Evolutionary conservation across 2,329 filamentous ascomycete genomes (phyloP).

Genomic region (Calonectria fujianensis): DNA sequence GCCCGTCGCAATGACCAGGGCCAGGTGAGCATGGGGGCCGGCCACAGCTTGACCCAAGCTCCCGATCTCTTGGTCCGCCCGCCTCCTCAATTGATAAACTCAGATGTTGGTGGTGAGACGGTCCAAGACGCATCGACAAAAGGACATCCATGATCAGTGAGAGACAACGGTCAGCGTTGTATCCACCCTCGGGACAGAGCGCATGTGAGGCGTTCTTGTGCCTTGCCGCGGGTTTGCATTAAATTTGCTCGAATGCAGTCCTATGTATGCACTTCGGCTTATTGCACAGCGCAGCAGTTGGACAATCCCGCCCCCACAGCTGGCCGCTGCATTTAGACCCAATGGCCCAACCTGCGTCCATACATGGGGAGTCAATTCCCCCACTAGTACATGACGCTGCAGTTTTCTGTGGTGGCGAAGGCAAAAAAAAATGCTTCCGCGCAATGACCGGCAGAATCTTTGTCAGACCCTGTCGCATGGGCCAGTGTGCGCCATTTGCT

Average conservation of each 20-base stretch:
- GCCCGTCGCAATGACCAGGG: slow-evolving; percentile 23
- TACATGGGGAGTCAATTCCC: not conserved
- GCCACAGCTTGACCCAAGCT: slow-evolving; percentile 28
- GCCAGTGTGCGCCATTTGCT: slow-evolving; percentile 21
- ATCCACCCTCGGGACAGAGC: not conserved
- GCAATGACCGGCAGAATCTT: slow-evolving; percentile 24
- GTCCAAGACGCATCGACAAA: not conserved
- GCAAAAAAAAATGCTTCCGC: not conserved
- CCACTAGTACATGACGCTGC: slow-evolving; percentile 6
- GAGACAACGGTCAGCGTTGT: not conserved
- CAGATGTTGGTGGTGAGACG: slow-evolving; percentile 24
- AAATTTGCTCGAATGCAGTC: slow-evolving; percentile 26
- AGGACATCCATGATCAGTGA: not conserved
- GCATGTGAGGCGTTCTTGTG: slow-evolving; percentile 22
- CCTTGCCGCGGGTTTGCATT: slow-evolving; percentile 29
- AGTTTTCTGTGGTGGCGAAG: slow-evolving; percentile 15
- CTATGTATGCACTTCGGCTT: slow-evolving; percentile 38
- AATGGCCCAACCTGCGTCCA: slow-evolving; percentile 11
- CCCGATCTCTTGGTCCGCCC: slow-evolving; percentile 28
- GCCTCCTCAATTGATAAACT: slow-evolving; percentile 3
- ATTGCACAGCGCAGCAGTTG: slow-evolving; percentile 22
- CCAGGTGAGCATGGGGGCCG: slow-evolving; percentile 10
- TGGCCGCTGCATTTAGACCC: slow-evolving; percentile 14
- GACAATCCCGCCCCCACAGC: slow-evolving; percentile 29
- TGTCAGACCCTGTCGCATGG: slow-evolving; percentile 22